phyloP scores from a whole-genome alignment of 83 land plant species.

The Isoetes engelmannii region DNA sequence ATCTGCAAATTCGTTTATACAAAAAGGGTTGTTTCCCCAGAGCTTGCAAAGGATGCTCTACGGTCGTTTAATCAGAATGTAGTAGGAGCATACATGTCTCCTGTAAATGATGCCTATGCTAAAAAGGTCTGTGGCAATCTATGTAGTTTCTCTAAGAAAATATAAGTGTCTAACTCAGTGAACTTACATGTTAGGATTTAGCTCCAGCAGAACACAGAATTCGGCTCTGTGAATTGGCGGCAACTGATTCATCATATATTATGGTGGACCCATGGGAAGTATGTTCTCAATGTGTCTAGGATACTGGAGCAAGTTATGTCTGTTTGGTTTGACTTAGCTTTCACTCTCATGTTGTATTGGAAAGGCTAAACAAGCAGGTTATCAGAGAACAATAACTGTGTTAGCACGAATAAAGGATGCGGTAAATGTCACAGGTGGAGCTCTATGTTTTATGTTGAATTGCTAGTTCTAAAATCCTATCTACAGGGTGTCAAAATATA shows the following conservation, averaged over 20 bases:
- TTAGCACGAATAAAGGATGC: slow-evolving; percentile 37
- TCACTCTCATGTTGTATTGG: too few relatives aligned
- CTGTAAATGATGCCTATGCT: slow-evolving; percentile 75
- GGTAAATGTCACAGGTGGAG: slow-evolving; percentile 21
- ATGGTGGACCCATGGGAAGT: slow-evolving; percentile 43
- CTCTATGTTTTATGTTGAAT: background rate
- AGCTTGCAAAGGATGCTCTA: slow-evolving; percentile 72
- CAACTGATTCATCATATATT: slow-evolving; percentile 20
- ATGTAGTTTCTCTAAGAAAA: too few relatives aligned
- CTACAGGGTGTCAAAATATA: too few relatives aligned
- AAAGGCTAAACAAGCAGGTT: slow-evolving; percentile 56
- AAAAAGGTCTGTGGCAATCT: slow-evolving; percentile 48
- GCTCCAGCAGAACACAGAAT: slow-evolving; percentile 35
- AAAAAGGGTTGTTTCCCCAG: too few relatives aligned
- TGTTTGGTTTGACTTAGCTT: too few relatives aligned
- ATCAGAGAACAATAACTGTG: slow-evolving; percentile 51
- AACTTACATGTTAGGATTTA: too few relatives aligned
- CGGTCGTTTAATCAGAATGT: slow-evolving; percentile 46
- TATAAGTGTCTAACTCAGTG: too few relatives aligned
- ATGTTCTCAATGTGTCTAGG: too few relatives aligned
- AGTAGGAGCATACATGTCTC: slow-evolving; percentile 90
- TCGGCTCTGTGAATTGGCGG: slow-evolving; percentile 28
- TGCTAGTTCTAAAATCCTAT: background rate
- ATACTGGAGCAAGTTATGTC: too few relatives aligned
- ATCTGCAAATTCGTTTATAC: too few relatives aligned